Evolutionary conservation across 1,284 basidiomycete genomes (phyloP), one percentile per base, ranked within the genome.

Genomic region (Boletus calvinii): DNA sequence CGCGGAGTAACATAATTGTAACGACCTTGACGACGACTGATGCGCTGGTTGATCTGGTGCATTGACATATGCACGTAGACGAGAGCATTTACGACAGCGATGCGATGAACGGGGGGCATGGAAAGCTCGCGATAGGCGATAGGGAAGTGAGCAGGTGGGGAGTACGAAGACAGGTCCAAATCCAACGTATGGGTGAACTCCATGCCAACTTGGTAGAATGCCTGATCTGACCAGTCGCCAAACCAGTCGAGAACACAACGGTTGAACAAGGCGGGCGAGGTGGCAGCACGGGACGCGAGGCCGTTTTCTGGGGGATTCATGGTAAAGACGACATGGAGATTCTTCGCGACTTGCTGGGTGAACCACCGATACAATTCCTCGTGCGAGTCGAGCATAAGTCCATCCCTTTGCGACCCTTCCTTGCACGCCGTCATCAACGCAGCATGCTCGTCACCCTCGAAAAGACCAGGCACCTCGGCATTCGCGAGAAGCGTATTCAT

Each of bases 401-500:
- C 97, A 58, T 99, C 94, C 17, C 95, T 85, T 67, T 98, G 94
- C 15, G 95, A 96, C 1, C 96, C 97, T 73, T 99, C 97, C 70
- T 98, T 98, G 73, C 97, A 97, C 2, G 95, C 94, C 3, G 94
- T 98, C 91, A 99, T 98, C 51, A 99, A 76, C 34, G 94, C 90
- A 13, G 94, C 85, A 68, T 98, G 90, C 68, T 99, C 97, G 64
- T 99, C 97, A 12, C 95, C 95, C 71, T 98, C 95, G 65, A 99
- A 99, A 12, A 99, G 79, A 68, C 98, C 97, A 0, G 97, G 97
- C 15, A 99, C 96, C 71, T 99, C 97, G n/a, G 96, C 96, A 64
- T 99, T 99, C 36, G 97, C 98, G 12, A 99, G 83, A 4, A 99
- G 83, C 0, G 95, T 99, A 71, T 99, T 99, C 94, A 99, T 98